Base-by-base conservation (phyloP, 768 basidiomycete species). In the Phylloporus sp. region DNA sequence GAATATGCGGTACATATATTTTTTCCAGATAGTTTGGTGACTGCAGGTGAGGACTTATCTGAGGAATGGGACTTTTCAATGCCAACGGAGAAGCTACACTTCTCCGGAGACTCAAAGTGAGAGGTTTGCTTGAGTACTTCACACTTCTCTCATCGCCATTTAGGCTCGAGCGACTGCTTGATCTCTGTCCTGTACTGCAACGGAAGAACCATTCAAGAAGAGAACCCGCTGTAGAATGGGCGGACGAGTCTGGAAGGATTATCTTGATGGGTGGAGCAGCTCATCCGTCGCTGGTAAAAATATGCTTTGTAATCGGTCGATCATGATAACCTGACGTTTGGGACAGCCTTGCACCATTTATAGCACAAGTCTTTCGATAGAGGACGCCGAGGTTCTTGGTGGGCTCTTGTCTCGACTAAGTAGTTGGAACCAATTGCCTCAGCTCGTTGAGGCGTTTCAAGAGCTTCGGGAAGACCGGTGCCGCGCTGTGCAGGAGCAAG, bases 231-330 rank as follows among this genome's bases (percentile, higher is more conserved):
- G 71, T 75, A 17, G 70, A 65, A 24, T 71, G 76, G 61, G 67
- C 72, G 13, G 78, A 78, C 49, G 71, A 74, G 13, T 63, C 66
- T 10, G 75, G 72, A 13, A 65, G 71, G 45, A 64, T 79, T 14
- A 72, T 77, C 15, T 61, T 81, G 18, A 68, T 79, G 27, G 81
- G 79, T 34, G 77, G 77, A 50, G 79, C 79, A 13, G 77, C 76
- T 2, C 79, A 81, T 61, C 75, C 80, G 10, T 64, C 76, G 34
- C 54, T 76, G 58, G 79, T 76, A 46, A 49, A n/a, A 71, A 29
- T 24, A 36, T 20, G 26, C 18, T 7, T 43, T 41, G 2, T 15
- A n/a, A 39, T 23, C 7, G 21, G 21, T 15, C 22, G 34, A 27
- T 18, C 23, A 24, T 39, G 36, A 28, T 24, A 31, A 15, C 7